phyloP scores from a whole-genome alignment of 2,329 filamentous ascomycete genomes.

The Ophiostoma sp. region DNA sequence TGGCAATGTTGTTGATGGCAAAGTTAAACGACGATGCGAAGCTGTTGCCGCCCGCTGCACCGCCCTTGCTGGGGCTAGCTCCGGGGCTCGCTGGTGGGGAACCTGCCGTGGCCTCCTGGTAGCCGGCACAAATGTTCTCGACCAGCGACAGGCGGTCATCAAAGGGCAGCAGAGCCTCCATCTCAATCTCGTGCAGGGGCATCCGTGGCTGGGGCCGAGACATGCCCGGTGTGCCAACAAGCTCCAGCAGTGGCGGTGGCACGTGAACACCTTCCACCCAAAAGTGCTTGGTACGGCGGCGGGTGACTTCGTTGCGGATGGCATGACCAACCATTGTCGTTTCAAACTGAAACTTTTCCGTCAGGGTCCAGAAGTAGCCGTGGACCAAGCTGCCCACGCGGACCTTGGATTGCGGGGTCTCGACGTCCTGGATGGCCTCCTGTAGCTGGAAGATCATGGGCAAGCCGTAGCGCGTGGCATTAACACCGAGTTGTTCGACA shows the following conservation, averaged over 20 bases:
- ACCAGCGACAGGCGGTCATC: constrained; percentile 67
- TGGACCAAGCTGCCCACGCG: constrained; percentile 79
- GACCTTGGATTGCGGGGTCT: constrained; percentile 65
- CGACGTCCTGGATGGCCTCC: constrained; percentile 68
- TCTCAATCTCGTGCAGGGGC: constrained; percentile 52
- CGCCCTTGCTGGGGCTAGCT: constrained; percentile 59
- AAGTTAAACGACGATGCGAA: constrained; percentile 15
- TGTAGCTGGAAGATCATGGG: constrained; percentile 88
- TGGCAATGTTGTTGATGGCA: not conserved
- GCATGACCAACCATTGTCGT: constrained; percentile 61
- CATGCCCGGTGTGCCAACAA: constrained; percentile 52
- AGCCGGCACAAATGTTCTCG: constrained; percentile 66
- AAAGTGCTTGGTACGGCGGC: constrained; percentile 66
- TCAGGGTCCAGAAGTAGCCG: constrained; percentile 79
- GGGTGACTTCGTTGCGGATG: constrained; percentile 69
- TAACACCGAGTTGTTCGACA: constrained; percentile 73
- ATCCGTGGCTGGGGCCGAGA: constrained; percentile 42
- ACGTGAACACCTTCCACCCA: constrained; percentile 73
- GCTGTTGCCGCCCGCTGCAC: not conserved
- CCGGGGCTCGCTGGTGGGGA: constrained; percentile 67
- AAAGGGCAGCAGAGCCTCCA: constrained; percentile 66
- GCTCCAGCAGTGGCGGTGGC: constrained; percentile 60
- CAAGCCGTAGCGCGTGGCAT: constrained; percentile 69
- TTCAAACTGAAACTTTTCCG: constrained; percentile 72
- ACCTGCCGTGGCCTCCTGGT: constrained; percentile 48